Conservation (phyloP, 106 monocot species). For the Acorus gramineus region DNA sequence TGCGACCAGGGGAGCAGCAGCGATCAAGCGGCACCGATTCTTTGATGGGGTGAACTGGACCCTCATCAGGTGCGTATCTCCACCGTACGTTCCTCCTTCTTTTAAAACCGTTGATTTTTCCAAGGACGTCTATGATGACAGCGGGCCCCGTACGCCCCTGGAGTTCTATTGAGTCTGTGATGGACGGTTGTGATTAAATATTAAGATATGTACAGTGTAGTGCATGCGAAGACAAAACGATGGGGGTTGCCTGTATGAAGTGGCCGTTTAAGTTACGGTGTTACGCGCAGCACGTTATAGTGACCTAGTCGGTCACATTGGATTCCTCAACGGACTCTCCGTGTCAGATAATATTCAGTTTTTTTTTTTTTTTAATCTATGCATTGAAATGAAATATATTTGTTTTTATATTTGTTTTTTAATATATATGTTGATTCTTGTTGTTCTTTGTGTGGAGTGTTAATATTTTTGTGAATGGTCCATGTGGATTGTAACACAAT, state of each 20-base stretch:
- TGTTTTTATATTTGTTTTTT: too few species aligned
- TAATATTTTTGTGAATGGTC: too few species aligned
- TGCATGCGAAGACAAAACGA: not conserved
- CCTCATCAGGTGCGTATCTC: conserved; percentile 52
- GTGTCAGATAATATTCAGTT: too few species aligned
- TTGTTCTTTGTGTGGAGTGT: too few species aligned
- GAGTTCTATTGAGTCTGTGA: conserved; percentile 32
- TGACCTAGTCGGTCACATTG: too few species aligned
- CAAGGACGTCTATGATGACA: conserved; percentile 39
- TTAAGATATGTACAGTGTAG: not conserved
- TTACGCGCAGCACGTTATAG: too few species aligned
- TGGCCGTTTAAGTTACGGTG: too few species aligned
- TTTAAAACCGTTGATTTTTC: conserved; percentile 12
- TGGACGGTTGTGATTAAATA: not conserved
- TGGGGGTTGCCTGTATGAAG: not conserved
- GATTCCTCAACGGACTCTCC: too few species aligned
- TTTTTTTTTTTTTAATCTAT: too few species aligned
- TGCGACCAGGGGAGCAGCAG: conserved; percentile 58
- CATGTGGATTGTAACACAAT: too few species aligned
- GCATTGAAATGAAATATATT: too few species aligned
- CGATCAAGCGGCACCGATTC: conserved; percentile 75
- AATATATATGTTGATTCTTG: too few species aligned
- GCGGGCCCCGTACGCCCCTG: conserved; percentile 47
- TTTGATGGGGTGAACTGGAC: conserved; percentile 87
- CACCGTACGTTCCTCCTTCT: conserved; percentile 63